A percentile compares a stretch with the other conserved stretches of the same genome.
phyloP scores from a whole-genome alignment of 805 yeast genomes.

The Sugiyamaella chiloensis region DNA sequence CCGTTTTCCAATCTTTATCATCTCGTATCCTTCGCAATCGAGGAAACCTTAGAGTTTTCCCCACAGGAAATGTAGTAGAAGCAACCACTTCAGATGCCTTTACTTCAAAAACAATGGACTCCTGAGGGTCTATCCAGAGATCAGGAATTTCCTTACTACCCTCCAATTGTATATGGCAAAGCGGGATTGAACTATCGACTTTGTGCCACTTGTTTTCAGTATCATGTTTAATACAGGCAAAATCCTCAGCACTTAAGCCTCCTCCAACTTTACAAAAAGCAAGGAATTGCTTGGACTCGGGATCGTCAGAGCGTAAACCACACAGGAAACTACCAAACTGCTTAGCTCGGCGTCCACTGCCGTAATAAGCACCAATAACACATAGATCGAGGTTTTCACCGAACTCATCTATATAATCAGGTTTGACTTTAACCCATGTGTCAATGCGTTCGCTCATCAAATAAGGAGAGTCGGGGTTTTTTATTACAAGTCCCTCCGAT shows the following conservation, averaged over 20 bases:
- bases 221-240: constrained; percentile 50
- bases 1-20: constrained; percentile 61
- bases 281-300: constrained; percentile 39
- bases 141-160: constrained; percentile 47
- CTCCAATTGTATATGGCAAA: constrained; percentile 21
- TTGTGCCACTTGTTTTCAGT: constrained; percentile 63
- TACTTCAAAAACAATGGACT: constrained; percentile 76
- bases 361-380: constrained; percentile 74
- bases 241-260: constrained; percentile 69
- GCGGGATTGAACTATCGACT: constrained; percentile 43
- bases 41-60: constrained; percentile 71
- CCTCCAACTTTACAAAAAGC: constrained; percentile 81
- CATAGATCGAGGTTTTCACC: constrained; percentile 83
- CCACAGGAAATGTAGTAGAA: constrained; percentile 55
- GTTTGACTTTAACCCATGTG: constrained; percentile 87
- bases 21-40: constrained; percentile 63
- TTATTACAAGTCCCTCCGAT: constrained; percentile 81
- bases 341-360: constrained; percentile 49
- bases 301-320: constrained; percentile 53
- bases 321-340: constrained; percentile 58
- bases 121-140: constrained; percentile 75
- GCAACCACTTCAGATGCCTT: constrained; percentile 72
- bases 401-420: constrained; percentile 80
- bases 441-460: constrained; percentile 56
- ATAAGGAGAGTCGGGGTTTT: constrained; percentile 58